phyloP scores from a whole-genome alignment of 257 asterid genomes.

The Perilla frutescens region DNA sequence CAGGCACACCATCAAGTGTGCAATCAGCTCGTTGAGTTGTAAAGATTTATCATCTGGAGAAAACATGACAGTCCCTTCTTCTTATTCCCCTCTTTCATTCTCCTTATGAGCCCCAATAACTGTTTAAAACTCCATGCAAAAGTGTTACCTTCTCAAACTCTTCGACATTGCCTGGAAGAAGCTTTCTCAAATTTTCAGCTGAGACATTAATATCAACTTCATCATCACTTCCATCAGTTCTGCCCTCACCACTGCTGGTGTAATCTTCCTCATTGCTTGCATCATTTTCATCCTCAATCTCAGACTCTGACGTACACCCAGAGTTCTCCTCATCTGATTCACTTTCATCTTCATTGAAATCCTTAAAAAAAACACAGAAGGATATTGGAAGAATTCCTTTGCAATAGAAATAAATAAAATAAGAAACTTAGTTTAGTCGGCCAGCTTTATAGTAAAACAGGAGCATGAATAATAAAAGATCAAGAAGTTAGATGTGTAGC shows the following conservation, averaged over 20 bases:
- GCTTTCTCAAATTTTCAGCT: slow-evolving; percentile 77
- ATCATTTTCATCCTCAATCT: slow-evolving; percentile 76
- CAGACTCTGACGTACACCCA: slow-evolving; percentile 77
- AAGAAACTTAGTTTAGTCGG: neutral
- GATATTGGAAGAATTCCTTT: slow-evolving; percentile 10
- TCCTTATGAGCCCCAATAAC: slow-evolving; percentile 26
- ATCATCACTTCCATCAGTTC: slow-evolving; percentile 75
- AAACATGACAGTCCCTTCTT: neutral
- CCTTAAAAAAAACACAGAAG: slow-evolving; percentile 53
- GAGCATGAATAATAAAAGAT: slow-evolving; percentile 18
- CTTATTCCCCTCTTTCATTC: slow-evolving; percentile 17
- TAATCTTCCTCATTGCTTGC: slow-evolving; percentile 81
- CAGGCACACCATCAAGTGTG: slow-evolving; percentile 18
- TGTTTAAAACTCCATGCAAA: slow-evolving; percentile 17
- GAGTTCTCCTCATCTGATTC: slow-evolving; percentile 78
- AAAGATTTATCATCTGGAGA: slow-evolving; percentile 5
- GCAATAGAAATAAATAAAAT: neutral
- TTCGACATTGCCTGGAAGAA: slow-evolving; percentile 67
- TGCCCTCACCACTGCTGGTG: slow-evolving; percentile 75
- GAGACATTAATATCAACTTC: slow-evolving; percentile 71
- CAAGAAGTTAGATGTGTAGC: slow-evolving; percentile 11
- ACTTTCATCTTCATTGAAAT: slow-evolving; percentile 72
- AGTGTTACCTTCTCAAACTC: slow-evolving; percentile 83
- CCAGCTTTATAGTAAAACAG: slow-evolving; percentile 24
- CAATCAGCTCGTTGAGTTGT: slow-evolving; percentile 20